Evolutionary conservation across 1,284 basidiomycete genomes (phyloP), one percentile per base, ranked within the genome.

Genomic region (Somion occarium): DNA sequence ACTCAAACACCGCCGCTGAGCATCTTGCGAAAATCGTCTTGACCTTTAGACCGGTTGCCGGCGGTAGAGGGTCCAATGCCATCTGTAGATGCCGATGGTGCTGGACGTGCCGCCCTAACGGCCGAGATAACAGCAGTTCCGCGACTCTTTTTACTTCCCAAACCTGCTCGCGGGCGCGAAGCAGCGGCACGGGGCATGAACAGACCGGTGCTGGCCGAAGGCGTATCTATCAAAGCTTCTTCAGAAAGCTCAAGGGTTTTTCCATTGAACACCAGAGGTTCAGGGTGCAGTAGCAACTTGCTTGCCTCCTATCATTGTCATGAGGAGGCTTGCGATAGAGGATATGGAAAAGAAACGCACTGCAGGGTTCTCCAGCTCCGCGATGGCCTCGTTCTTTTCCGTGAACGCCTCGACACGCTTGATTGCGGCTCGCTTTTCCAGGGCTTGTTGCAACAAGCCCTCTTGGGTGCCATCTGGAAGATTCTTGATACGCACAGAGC

Each of bases 21-120:
- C 84, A 91, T 86, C 64, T 83, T 89, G 53, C 88, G 74, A 62
- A 92, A 92, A 62, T 91, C 88, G 58, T 91, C 83, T 64, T 91
- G 88, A 2, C 79, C 81, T 64, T 83, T 78, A 54, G 61, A 22
- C 19, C 13, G 56, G 42, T 48, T 49, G 46, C 59, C 55, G 43
- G 60, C 25, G 15, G 51, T 38, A n/a, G 59, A 49, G 37, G 48
- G 34, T 38, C 45, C 38, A 26, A 51, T 43, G 5, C 41, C 53
- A 34, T 51, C 26, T 30, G 52, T 34, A 37, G 44, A 41, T 25
- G 49, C 44, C 3, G 53, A 41, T 18, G 54, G 53, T 15, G 54
- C 51, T 38, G 58, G 52, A 9, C 54, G 46, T 11, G 55, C 55
- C 20, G 56, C n/a, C 38, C 13, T 30, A n/a, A 59, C 45, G n/a